Evolutionary conservation across 805 yeast genomes (phyloP).

Genomic region (Lipomyces lipofer): DNA sequence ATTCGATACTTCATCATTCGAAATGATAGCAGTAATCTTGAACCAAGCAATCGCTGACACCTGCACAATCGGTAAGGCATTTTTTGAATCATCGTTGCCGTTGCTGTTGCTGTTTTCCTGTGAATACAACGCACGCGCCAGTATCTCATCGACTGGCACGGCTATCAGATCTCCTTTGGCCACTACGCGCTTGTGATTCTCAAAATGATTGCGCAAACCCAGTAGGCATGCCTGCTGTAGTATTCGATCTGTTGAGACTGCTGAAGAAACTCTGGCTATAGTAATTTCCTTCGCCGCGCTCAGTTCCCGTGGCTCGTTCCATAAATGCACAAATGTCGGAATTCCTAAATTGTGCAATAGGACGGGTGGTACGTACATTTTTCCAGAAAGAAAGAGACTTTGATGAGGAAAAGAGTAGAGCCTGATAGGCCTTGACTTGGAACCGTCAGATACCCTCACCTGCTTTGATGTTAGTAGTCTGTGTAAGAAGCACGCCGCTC

Average conservation of each 20-base stretch:
- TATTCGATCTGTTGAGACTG: constrained; percentile 62
- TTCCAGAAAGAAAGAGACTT: constrained; percentile 44
- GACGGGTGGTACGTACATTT: constrained; percentile 63
- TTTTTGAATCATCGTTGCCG: constrained; percentile 10
- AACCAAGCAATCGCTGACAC: constrained; percentile 87
- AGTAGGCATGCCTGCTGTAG: constrained; percentile 62
- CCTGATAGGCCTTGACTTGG: constrained; percentile 42
- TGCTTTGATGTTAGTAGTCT: constrained; percentile 2
- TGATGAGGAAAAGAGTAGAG: constrained; percentile 68
- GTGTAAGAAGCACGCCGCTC: constrained; percentile 32
- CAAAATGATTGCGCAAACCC: constrained; percentile 63
- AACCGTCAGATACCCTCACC: constrained; percentile 9
- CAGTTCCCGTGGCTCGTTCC: constrained; percentile 32
- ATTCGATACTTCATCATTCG: constrained; percentile 22
- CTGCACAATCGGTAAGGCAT: constrained; percentile 53
- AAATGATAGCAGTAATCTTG: constrained; percentile 54
- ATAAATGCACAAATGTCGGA: constrained; percentile 36
- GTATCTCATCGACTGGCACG: constrained; percentile 67
- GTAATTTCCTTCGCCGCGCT: constrained; percentile 63
- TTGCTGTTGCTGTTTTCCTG: constrained; percentile 16
- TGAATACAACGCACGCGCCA: constrained; percentile 56
- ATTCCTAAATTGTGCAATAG: constrained; percentile 51
- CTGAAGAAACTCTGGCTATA: constrained; percentile 67
- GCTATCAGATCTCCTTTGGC: constrained; percentile 70
- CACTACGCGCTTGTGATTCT: constrained; percentile 57